Conservation (phyloP, 2,329 filamentous ascomycete genomes). For the Fusarium nisikadoi region DNA sequence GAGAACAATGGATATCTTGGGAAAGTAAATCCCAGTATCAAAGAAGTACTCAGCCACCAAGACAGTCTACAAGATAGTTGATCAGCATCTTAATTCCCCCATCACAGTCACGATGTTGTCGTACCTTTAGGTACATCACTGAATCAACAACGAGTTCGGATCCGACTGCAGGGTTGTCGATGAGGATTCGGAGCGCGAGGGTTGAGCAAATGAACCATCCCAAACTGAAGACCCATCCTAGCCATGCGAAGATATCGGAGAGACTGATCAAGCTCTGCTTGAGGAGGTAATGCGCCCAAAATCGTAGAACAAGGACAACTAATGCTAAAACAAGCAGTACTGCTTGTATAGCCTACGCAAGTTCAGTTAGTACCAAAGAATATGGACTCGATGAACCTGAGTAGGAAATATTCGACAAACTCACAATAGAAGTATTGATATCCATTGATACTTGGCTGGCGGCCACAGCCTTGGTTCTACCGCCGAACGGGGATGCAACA, state of each 20-base stretch:
- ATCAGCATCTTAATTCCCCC: background rate
- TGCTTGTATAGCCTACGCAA: background rate
- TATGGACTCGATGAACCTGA: too few species aligned
- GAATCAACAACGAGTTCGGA: background rate
- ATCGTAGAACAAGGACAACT: background rate
- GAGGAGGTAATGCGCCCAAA: background rate
- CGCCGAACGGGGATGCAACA: background rate
- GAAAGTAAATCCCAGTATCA: conserved; percentile 13
- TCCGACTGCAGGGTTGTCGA: conserved; percentile 6
- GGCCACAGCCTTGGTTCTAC: background rate
- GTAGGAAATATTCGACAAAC: background rate
- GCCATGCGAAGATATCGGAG: conserved; percentile 1
- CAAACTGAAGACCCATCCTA: conserved; percentile 12
- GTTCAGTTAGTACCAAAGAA: background rate
- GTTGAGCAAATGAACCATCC: conserved; percentile 27
- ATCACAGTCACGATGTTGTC: rapidly evolving
- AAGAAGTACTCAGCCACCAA: conserved; percentile 14
- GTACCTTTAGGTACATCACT: conserved; percentile 9
- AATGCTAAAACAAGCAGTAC: conserved; percentile 4
- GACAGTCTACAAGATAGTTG: background rate
- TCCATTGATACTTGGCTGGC: background rate
- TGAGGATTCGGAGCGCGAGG: conserved; percentile 4
- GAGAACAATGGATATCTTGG: conserved; percentile 18
- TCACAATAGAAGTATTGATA: background rate
- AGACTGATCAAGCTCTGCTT: background rate